These are phyloP conservation scores for Passalora sequoiae DNA, from an alignment of 2,329 filamentous ascomycete species.

Conservation along the genomic window DNA sequence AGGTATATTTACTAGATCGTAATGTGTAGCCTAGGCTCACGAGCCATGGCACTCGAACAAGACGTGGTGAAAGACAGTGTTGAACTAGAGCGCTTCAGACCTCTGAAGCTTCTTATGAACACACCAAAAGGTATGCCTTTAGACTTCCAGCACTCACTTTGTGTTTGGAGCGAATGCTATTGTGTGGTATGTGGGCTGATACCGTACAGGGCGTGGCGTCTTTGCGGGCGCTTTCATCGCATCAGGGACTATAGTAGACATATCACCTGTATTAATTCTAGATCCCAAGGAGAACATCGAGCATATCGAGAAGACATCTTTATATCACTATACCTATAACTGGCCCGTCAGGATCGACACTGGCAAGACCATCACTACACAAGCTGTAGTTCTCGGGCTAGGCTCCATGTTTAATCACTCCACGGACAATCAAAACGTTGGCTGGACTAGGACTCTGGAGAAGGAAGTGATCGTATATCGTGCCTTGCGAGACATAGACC, in stretches of 20 bases:
- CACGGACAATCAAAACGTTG: slow-evolving; percentile 48
- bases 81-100: slow-evolving; percentile 38
- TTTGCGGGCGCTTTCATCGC: slow-evolving; percentile 47
- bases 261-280: slow-evolving; percentile 50
- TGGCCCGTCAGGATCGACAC: slow-evolving; percentile 35
- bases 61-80: slow-evolving; percentile 10
- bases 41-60: slow-evolving; percentile 5
- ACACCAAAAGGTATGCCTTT: slow-evolving; percentile 47
- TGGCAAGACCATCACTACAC: slow-evolving; percentile 28
- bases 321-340: slow-evolving; percentile 56
- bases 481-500: slow-evolving; percentile 45
- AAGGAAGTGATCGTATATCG: slow-evolving; percentile 46
- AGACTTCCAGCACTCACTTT: not conserved
- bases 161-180: not conserved
- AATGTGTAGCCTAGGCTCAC: not conserved
- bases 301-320: slow-evolving; percentile 47
- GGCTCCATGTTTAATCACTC: slow-evolving; percentile 58
- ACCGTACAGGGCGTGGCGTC: slow-evolving; percentile 47
- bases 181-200: not conserved
- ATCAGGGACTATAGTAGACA: slow-evolving; percentile 47
- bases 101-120: slow-evolving; percentile 42
- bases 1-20: not conserved
- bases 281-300: slow-evolving; percentile 44
- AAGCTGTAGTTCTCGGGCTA: slow-evolving; percentile 52
- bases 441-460: slow-evolving; percentile 48